Conservation (phyloP, 768 basidiomycete genomes). For the Nidularia sp. region DNA sequence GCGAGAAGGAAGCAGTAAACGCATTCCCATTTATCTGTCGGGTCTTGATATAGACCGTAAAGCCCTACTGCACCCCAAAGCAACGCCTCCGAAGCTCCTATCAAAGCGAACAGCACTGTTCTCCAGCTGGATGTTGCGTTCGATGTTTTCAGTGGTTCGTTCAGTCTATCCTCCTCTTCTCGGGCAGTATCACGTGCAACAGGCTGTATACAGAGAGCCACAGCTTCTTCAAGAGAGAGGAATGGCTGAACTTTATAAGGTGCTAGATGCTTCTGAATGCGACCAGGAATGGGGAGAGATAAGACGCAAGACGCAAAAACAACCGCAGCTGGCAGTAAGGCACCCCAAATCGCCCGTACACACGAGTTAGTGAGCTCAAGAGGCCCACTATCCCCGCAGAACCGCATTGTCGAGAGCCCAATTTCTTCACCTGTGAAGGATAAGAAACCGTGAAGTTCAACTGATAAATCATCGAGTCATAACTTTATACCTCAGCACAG, state of each 20-base stretch:
- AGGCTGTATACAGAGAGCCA: slow-evolving; percentile 33
- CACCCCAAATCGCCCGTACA: slow-evolving; percentile 46
- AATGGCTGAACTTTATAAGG: slow-evolving; percentile 32
- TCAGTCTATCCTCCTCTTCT: slow-evolving; percentile 13
- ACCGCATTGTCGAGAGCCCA: no score
- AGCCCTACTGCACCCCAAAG: slow-evolving; percentile 55
- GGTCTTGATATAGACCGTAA: slow-evolving; percentile 40
- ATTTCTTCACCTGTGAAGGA: no score
- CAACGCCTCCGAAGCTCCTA: slow-evolving; percentile 54
- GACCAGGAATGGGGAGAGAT: slow-evolving; percentile 23
- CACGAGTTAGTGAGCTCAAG: slow-evolving; percentile 44
- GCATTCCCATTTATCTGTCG: slow-evolving; percentile 24
- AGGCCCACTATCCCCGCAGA: slow-evolving; percentile 18
- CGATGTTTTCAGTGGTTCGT: slow-evolving; percentile 11
- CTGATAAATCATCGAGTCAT: no score
- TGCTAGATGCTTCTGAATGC: slow-evolving; percentile 15
- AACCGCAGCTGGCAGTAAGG: slow-evolving; percentile 39
- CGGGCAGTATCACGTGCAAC: slow-evolving; percentile 12
- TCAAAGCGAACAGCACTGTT: slow-evolving; percentile 47
- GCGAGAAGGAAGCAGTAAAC: slow-evolving; percentile 44
- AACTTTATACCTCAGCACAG: no score
- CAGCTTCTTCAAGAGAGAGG: slow-evolving; percentile 52
- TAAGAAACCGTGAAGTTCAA: no score
- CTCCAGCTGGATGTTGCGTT: slow-evolving; percentile 51
- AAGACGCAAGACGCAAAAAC: slow-evolving; percentile 39